Conservation (phyloP, 768 basidiomycete genomes). For the Filobasidium floriforme region DNA sequence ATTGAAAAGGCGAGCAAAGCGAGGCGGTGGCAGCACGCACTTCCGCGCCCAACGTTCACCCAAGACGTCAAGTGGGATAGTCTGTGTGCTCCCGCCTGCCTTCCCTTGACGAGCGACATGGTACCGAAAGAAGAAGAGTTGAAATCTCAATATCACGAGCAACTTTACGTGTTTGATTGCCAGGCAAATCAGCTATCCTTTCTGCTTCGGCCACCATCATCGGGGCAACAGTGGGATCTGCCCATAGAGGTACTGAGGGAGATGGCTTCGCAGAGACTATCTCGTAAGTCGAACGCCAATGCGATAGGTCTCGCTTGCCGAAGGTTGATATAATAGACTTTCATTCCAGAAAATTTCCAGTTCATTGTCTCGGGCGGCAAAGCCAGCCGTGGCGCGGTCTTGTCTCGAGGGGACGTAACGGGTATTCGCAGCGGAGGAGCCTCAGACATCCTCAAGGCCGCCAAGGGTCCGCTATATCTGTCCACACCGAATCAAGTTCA, state of each 20-base stretch:
- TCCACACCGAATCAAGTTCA: conserved; percentile 96
- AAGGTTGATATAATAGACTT: background rate
- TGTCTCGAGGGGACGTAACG: conserved; percentile 50
- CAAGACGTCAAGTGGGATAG: conserved; percentile 82
- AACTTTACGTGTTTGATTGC: conserved; percentile 80
- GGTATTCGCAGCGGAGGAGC: conserved; percentile 49
- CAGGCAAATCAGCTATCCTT: conserved; percentile 78
- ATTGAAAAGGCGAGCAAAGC: conserved; percentile 48
- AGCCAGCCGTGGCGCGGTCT: background rate
- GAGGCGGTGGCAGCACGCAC: conserved; percentile 80
- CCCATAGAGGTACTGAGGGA: conserved; percentile 58
- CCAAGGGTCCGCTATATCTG: conserved; percentile 67
- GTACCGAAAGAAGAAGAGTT: conserved; percentile 70
- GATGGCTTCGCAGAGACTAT: conserved; percentile 81
- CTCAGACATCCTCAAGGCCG: conserved; percentile 43
- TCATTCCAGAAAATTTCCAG: conserved; percentile 83
- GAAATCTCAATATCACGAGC: conserved; percentile 67
- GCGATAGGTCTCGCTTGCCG: background rate
- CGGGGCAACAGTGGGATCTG: conserved; percentile 35
- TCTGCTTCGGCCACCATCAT: conserved; percentile 57
- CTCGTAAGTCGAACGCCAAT: conserved; percentile 31
- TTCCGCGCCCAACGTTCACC: conserved; percentile 65
- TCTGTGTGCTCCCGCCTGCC: conserved; percentile 72
- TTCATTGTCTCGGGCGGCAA: conserved; percentile 56
- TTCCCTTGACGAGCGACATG: conserved; percentile 84